Evolutionary conservation across 2,329 filamentous ascomycete species (phyloP), one percentile per base, ranked within the genome.

Genomic region (Pezicula radicicola): DNA sequence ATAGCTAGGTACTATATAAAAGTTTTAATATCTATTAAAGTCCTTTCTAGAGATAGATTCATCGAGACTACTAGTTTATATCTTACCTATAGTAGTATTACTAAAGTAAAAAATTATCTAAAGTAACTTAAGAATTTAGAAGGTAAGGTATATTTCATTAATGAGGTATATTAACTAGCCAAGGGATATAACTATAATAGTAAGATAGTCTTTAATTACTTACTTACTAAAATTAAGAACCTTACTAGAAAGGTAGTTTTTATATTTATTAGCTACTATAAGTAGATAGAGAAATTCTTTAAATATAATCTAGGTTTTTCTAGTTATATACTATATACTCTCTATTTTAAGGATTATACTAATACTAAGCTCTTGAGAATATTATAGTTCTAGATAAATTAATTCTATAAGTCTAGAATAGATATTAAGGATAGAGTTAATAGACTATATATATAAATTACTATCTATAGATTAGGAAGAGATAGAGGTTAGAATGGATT

Each of bases 211-310:
- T 70, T 93, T 0, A 87, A 93, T 55, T 89, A 78, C 54, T 71
- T 93, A 0, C 76, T 93, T 0, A 76, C 85, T 0, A 87, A 91
- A 59, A 79, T 91, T 1, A 88, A 92, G 59, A 89, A 90, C 48
- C 73, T 83, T 1, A 79, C 76, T 0, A 87, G 87, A 0, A 87
- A 87, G 58, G 67, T 92, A 0, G 81, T 85, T 0, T 88, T 92
- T 49, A 75, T 92, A 1, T 71, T 93, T 3, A 88, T 88, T 0
- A 88, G 89, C 0, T 92, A 92, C 66, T 75, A 75, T 46, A 84
- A 83, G 58, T 76, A 88, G 55, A 92, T 93, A 88, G 87, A 92
- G 59, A 76, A 76, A 0, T 90, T 92, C 64, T 91, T 89, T 45
- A 75, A 80, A 0, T 87, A 91, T 54, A 92, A 92, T 42, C 83